phyloP scores from a whole-genome alignment of 306 rosid species.

The Cucumis cinereus region DNA sequence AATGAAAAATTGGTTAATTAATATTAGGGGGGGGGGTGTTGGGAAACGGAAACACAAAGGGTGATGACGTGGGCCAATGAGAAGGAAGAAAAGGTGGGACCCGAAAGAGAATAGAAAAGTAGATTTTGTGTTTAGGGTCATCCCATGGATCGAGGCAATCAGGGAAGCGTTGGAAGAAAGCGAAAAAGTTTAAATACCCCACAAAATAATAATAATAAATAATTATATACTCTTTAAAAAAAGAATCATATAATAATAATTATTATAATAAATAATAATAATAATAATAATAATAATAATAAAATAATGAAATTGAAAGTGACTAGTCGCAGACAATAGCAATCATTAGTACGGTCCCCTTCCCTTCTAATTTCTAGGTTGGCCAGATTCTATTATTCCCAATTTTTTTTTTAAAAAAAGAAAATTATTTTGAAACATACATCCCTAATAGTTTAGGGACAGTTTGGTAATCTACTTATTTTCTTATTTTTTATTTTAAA shows the following conservation, averaged over 20 bases:
- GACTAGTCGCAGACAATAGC: constrained; percentile 14
- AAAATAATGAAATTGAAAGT: neutral
- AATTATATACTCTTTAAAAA: neutral
- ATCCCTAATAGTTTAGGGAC: no score
- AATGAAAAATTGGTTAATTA: neutral
- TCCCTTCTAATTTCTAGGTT: neutral
- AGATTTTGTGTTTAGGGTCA: neutral
- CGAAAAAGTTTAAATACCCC: neutral
- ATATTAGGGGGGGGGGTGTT: neutral
- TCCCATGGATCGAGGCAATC: neutral
- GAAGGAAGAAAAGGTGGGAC: neutral
- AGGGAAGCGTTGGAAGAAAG: neutral
- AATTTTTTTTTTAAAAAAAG: no score
- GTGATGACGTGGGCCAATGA: neutral
- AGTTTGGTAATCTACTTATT: no score
- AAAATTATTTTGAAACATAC: no score
- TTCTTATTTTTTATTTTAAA: no score
- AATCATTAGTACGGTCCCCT: constrained; percentile 16
- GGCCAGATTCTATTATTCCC: neutral
- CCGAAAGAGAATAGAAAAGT: neutral
- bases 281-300: neutral
- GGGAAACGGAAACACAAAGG: neutral
- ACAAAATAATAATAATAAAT: neutral
- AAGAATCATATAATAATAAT: neutral
- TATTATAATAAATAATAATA: neutral